Evolutionary conservation across 371 early-diverging fungal genomes (phyloP).

Genomic region (Rhizopus arrhizus): DNA sequence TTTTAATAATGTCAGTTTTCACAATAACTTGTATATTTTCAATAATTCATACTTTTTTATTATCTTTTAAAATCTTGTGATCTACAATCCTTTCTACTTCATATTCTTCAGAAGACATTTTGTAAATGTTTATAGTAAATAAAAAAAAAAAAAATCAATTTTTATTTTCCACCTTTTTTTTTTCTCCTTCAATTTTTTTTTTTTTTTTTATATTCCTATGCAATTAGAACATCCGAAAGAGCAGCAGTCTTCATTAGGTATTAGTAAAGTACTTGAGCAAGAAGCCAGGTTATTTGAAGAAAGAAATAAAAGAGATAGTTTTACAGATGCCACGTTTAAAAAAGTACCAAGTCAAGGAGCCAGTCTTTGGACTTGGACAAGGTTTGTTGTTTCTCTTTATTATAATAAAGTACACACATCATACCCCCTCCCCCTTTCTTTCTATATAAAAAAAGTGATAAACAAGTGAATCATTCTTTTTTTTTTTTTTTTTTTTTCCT

Average conservation of each 20-base stretch:
- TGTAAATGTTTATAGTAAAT: no score
- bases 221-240: slow-evolving; percentile 26
- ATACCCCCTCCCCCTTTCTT: neutral
- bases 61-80: slow-evolving; percentile 17
- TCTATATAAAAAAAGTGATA: neutral
- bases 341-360: slow-evolving; percentile 32
- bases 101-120: slow-evolving; percentile 27
- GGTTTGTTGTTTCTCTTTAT: slow-evolving; percentile 44
- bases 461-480: no score
- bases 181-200: neutral
- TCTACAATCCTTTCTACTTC: slow-evolving; percentile 40
- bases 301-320: slow-evolving; percentile 9
- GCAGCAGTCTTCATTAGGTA: slow-evolving; percentile 45
- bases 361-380: slow-evolving; percentile 34
- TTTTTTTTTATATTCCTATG: slow-evolving; percentile 9
- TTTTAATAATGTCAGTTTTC: no score
- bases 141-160: neutral
- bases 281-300: slow-evolving; percentile 18
- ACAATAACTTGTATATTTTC: no score
- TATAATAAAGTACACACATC: slow-evolving; percentile 39
- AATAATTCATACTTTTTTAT: slow-evolving; percentile 4
- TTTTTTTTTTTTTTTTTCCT: neutral
- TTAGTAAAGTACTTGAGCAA: slow-evolving; percentile 37
- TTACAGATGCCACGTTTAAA: slow-evolving; percentile 37
- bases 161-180: slow-evolving; percentile 4